phyloP scores from a whole-genome alignment of 192 early-diverging fungal genomes.

The Kickxella alabastrina region DNA sequence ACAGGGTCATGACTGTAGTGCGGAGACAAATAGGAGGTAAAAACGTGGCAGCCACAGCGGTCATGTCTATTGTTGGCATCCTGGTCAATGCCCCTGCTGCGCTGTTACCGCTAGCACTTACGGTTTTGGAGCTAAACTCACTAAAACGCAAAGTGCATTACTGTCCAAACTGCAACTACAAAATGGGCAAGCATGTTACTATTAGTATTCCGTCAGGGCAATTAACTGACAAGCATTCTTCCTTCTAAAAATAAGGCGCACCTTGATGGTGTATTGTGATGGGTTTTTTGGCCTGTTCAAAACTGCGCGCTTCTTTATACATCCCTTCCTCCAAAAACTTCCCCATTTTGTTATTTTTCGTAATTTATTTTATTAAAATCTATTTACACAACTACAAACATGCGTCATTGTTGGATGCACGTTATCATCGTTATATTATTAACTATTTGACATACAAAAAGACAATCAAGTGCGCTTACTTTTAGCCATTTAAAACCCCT shows the following conservation, averaged over 20 bases:
- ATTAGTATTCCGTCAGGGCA: slow-evolving; percentile 46
- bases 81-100: slow-evolving; percentile 32
- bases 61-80: slow-evolving; percentile 31
- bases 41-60: slow-evolving; percentile 40
- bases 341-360: background rate
- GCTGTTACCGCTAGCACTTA: slow-evolving; percentile 41
- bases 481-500: background rate
- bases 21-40: slow-evolving; percentile 36
- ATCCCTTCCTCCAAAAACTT: background rate
- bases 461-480: too few relatives aligned
- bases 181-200: slow-evolving; percentile 43
- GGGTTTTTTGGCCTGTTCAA: too few relatives aligned
- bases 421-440: too few relatives aligned
- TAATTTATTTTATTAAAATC: background rate
- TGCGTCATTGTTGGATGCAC: too few relatives aligned
- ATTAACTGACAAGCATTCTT: too few relatives aligned
- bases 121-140: slow-evolving; percentile 32
- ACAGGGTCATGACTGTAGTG: slow-evolving; percentile 31
- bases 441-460: too few relatives aligned
- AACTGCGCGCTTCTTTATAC: too few relatives aligned
- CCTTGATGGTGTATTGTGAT: background rate
- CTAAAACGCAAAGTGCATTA: slow-evolving; percentile 46
- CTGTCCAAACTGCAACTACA: slow-evolving; percentile 44
- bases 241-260: background rate
- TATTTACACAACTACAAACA: background rate